Percentiles rank a stretch among this genome's conserved stretches.
phyloP scores from a whole-genome alignment of 805 yeast genomes.

The Groenewaldozyma salmanticensis region DNA sequence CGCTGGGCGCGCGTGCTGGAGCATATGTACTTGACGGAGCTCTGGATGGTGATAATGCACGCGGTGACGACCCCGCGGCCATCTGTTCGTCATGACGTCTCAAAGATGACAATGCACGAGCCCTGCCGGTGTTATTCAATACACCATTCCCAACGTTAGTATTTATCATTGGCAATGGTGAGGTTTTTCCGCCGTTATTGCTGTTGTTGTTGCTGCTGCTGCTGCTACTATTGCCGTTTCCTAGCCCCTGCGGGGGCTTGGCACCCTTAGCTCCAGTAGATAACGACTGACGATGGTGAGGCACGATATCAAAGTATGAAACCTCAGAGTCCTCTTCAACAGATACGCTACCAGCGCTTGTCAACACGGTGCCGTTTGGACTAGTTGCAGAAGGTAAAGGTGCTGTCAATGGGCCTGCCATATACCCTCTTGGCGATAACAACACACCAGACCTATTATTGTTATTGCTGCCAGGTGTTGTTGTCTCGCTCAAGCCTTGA shows the following conservation, averaged over 20 bases:
- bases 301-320: not conserved
- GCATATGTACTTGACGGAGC: slow-evolving; percentile 18
- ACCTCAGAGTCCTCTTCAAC: not conserved
- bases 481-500: not conserved
- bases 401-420: not conserved
- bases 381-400: not conserved
- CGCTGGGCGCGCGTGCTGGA: slow-evolving; percentile 10
- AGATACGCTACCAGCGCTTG: not conserved
- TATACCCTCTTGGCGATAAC: not conserved
- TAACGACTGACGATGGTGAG: no score
- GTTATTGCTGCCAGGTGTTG: not conserved
- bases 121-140: no score
- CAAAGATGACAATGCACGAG: slow-evolving; percentile 4
- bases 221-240: no score
- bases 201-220: no score
- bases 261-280: no score
- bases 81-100: slow-evolving; percentile 1
- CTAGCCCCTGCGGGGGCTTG: no score
- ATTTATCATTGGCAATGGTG: no score
- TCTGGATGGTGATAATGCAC: slow-evolving; percentile 16
- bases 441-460: not conserved
- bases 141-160: no score
- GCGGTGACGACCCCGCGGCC: not conserved
- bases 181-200: no score
- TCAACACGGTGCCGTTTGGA: no score